Evolutionary conservation across 1,139 yeast species (phyloP).

Genomic region (Geotrichum histeridarum): DNA sequence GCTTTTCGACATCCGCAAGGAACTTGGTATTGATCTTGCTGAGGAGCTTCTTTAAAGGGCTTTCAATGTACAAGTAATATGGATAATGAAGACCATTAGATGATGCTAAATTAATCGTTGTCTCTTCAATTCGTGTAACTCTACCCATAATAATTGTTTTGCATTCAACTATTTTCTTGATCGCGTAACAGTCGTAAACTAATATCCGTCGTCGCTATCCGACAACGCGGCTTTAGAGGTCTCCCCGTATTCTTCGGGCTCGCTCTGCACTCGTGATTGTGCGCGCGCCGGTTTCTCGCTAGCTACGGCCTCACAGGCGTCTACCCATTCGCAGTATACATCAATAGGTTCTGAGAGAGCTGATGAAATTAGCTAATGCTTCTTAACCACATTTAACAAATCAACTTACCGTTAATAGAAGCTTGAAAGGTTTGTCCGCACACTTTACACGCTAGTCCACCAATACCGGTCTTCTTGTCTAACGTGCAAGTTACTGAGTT

Average conservation of each 20-base stretch:
- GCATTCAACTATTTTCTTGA: no score
- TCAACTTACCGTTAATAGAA: constrained; percentile 60
- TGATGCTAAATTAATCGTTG: neutral
- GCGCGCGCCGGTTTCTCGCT: constrained; percentile 31
- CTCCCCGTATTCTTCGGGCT: constrained; percentile 4
- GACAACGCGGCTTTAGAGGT: constrained; percentile 1
- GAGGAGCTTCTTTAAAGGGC: constrained; percentile 63
- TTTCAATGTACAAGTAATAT: neutral
- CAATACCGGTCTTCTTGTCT: constrained; percentile 83
- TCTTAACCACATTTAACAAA: neutral
- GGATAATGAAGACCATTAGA: constrained; percentile 3
- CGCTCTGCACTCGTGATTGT: neutral
- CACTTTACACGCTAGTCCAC: constrained; percentile 81
- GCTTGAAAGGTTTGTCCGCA: constrained; percentile 95
- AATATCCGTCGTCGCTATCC: constrained; percentile 14
- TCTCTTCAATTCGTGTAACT: neutral
- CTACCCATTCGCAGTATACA: constrained; percentile 96
- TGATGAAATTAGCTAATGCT: constrained; percentile 11
- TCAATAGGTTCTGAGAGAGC: constrained; percentile 81
- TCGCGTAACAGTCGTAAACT: neutral
- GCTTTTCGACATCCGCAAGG: constrained; percentile 84
- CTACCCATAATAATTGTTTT: neutral
- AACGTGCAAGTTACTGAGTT: constrained; percentile 81
- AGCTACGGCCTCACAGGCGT: constrained; percentile 95
- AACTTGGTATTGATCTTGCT: constrained; percentile 86